Conservation (phyloP, 139 green algal species). For the Pseudopediastrum boryanum region DNA sequence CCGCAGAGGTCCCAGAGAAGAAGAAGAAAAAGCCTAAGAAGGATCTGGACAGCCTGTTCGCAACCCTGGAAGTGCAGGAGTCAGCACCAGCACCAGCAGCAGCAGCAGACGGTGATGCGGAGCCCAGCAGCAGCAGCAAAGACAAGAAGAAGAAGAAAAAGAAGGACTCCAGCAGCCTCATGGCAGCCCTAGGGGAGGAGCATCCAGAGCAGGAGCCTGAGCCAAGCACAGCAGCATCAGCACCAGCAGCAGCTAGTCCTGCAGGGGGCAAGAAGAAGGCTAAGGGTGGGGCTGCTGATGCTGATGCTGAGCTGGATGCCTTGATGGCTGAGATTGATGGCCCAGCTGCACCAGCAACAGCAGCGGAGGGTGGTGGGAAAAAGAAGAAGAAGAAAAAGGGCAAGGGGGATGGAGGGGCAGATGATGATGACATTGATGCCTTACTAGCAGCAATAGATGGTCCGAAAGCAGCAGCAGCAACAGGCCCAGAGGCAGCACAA, state of each 20-base stretch:
- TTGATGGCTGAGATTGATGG: conserved; percentile 78
- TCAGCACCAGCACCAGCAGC: too few relatives aligned
- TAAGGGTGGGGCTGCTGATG: conserved; percentile 50
- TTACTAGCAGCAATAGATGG: conserved; percentile 75
- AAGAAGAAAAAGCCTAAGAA: conserved; percentile 64
- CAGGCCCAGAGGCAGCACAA: conserved; percentile 12
- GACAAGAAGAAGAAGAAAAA: conserved; percentile 23
- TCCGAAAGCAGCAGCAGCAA: conserved; percentile 32
- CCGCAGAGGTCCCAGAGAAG: neutral
- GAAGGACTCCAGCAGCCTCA: neutral
- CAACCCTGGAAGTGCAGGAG: conserved; percentile 28
- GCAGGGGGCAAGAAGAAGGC: conserved; percentile 43
- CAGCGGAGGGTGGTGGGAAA: neutral
- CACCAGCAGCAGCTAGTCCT: neutral
- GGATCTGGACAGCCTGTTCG: conserved; percentile 34
- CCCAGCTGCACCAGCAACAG: conserved; percentile 28
- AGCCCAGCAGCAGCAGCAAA: conserved; percentile 36
- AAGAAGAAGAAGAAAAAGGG: conserved; percentile 61
- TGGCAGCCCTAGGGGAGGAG: conserved; percentile 8
- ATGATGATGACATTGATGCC: conserved; percentile 75
- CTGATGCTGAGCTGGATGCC: conserved; percentile 71
- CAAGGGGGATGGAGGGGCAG: conserved; percentile 21
- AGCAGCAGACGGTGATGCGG: neutral
- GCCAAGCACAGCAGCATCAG: conserved; percentile 15
- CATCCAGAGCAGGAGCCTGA: conserved; percentile 3